Conservation (phyloP, 1,284 basidiomycete genomes). For the Leccinum pachyderme region DNA sequence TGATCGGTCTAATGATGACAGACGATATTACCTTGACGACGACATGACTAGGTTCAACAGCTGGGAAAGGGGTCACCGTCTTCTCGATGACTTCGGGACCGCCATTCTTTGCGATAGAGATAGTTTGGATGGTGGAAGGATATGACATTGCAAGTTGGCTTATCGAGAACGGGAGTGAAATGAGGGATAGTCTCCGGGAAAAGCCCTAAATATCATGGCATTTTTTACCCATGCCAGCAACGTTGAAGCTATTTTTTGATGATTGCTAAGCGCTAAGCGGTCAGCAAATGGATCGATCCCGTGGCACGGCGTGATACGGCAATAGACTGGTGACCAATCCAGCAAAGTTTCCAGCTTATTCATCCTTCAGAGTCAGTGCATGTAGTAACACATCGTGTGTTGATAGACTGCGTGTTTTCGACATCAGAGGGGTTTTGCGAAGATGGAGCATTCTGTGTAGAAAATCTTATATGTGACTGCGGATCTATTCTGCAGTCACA, state of each 20-base stretch:
- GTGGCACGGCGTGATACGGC: too few relatives aligned
- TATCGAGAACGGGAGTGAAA: slow-evolving; percentile 25
- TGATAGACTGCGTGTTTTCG: too few relatives aligned
- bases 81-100: slow-evolving; percentile 80
- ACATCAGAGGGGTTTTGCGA: too few relatives aligned
- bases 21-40: slow-evolving; percentile 70
- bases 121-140: slow-evolving; percentile 32
- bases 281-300: too few relatives aligned
- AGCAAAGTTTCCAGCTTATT: too few relatives aligned
- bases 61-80: slow-evolving; percentile 57
- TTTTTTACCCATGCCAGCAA: background rate
- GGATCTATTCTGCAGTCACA: background rate
- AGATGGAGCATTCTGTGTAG: too few relatives aligned
- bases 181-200: slow-evolving; percentile 8
- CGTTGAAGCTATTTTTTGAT: background rate
- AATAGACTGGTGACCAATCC: too few relatives aligned
- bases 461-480: too few relatives aligned
- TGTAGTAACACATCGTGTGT: too few relatives aligned
- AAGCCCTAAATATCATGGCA: background rate
- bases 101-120: slow-evolving; percentile 62
- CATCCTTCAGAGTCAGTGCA: too few relatives aligned
- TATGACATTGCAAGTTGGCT: background rate
- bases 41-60: slow-evolving; percentile 64
- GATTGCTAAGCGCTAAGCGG: background rate
- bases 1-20: background rate